phyloP scores from a whole-genome alignment of 179 eudicot genomes.

The Pouteria campechiana region DNA sequence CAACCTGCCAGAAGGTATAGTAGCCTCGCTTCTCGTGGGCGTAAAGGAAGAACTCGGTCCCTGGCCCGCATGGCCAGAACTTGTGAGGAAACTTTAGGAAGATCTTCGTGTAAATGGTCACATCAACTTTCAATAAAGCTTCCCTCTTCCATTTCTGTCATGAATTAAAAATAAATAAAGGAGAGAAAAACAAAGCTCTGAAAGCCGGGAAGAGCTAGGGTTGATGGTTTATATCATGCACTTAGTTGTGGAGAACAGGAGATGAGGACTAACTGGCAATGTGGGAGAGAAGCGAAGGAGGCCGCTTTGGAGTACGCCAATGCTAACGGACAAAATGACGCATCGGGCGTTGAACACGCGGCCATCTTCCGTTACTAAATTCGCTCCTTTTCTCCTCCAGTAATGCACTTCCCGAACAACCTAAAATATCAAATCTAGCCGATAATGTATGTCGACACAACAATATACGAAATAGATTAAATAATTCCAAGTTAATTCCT shows the following conservation, averaged over 20 bases:
- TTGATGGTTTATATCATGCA: neutral
- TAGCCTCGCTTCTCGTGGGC: conserved; percentile 23
- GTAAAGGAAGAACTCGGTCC: conserved; percentile 20
- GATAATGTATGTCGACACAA: too few relatives aligned
- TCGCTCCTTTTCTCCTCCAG: conserved; percentile 3
- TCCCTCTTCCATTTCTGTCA: conserved; percentile 22
- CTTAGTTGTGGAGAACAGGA: neutral
- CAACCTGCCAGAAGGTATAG: conserved; percentile 27
- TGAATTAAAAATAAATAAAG: neutral
- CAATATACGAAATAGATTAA: too few relatives aligned
- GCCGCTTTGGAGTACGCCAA: conserved; percentile 20
- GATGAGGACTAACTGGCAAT: conserved; percentile 4
- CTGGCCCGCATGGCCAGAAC: conserved; percentile 23
- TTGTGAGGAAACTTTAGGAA: conserved; percentile 19
- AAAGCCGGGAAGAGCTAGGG: too few relatives aligned
- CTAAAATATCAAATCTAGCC: too few relatives aligned
- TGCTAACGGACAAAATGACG: conserved; percentile 10
- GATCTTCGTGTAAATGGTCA: conserved; percentile 19
- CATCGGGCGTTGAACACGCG: conserved; percentile 1
- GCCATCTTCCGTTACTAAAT: conserved; percentile 15
- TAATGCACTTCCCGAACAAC: conserved; percentile 10
- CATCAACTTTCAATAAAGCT: conserved; percentile 12
- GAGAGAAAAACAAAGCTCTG: too few relatives aligned
- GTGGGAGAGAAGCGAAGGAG: conserved; percentile 12
- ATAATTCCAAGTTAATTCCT: too few relatives aligned